Evolutionary conservation across 768 basidiomycete genomes (phyloP).

Genomic region (Roridomyces roridus): DNA sequence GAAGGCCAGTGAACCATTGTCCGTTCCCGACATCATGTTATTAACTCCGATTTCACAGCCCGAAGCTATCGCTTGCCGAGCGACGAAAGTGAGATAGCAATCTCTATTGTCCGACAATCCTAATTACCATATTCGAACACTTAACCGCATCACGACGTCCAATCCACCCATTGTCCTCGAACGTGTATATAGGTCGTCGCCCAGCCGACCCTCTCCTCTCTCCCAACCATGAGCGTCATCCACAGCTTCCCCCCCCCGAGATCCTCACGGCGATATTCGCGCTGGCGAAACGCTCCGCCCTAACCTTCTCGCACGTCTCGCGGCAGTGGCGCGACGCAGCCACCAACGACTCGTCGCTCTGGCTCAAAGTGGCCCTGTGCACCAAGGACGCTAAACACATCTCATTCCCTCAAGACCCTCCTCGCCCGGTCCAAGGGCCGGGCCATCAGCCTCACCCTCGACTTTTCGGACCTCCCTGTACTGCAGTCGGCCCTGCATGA

Average conservation of each 20-base stretch:
- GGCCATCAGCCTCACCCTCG: not conserved
- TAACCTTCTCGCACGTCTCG: constrained; percentile 12
- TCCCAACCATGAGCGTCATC: not conserved
- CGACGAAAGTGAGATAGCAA: too few species aligned
- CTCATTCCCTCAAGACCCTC: not conserved
- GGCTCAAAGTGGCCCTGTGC: not conserved
- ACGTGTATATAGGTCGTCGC: too few species aligned
- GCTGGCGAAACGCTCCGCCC: not conserved
- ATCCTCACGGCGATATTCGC: constrained; percentile 8
- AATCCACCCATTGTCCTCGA: too few species aligned
- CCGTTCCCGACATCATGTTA: too few species aligned
- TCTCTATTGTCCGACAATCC: too few species aligned
- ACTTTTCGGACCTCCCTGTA: not conserved
- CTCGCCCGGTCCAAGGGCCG: not conserved
- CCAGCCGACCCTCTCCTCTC: too few species aligned
- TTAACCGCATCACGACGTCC: too few species aligned
- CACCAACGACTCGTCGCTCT: not conserved
- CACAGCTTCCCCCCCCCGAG: constrained; percentile 12
- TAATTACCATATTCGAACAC: too few species aligned
- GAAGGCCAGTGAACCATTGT: too few species aligned
- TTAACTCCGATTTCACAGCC: too few species aligned
- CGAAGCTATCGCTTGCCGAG: too few species aligned
- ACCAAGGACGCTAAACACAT: not conserved
- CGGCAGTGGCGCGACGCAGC: not conserved
- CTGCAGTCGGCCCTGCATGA: not conserved